Base-by-base conservation (phyloP, 2,329 filamentous ascomycete species). In the Sarocladiaceae sp. region DNA sequence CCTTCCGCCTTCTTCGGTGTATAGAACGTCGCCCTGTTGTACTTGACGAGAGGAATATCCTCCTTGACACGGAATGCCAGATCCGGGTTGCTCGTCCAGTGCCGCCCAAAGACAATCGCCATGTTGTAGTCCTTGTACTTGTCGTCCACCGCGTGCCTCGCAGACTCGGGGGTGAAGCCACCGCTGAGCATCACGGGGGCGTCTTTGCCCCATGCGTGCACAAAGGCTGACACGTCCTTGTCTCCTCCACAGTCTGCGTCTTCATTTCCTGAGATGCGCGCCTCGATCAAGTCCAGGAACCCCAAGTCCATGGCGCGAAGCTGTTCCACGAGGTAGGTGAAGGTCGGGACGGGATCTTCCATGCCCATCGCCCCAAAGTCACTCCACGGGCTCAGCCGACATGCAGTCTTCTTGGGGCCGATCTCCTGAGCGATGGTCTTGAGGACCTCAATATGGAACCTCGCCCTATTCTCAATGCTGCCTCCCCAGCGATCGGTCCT, bases 291-390 rank as follows among this genome's bases (percentile, higher is more conserved):
- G 56, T 82, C 78, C 26, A 80, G 52, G 55, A 74, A 82, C 0
- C 76, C 69, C 20, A 83, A 61, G 10, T 70, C 67, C 15, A 82
- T 58, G 29, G 65, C 59, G 46, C 72, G 72, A 37, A 80, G 62
- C 35, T 72, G 66, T 45, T 64, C 51, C n/a, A 74, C 62, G 19
- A 82, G 55, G 54, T 83, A 67, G 12, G 58, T 63, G 57, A 82
- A 84, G 48, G 82, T 76, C 2, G 76, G 73, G 3, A 73, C 53
- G 0, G 79, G 77, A 24, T 48, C 45, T 6, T 59, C 56, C 73
- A 80, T 80, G n/a, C 63, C 61, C 76, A 83, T 77, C 33, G 70
- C 70, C 48, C 81, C 73, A 62, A 78, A 82, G 4, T 64, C 60
- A 31, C 68, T 70, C 59, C 72, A 82, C 0, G 78, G 78, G 3